Evolutionary conservation across 2,329 filamentous ascomycete species (phyloP).

Genomic region (Sphaceloma murrayae): DNA sequence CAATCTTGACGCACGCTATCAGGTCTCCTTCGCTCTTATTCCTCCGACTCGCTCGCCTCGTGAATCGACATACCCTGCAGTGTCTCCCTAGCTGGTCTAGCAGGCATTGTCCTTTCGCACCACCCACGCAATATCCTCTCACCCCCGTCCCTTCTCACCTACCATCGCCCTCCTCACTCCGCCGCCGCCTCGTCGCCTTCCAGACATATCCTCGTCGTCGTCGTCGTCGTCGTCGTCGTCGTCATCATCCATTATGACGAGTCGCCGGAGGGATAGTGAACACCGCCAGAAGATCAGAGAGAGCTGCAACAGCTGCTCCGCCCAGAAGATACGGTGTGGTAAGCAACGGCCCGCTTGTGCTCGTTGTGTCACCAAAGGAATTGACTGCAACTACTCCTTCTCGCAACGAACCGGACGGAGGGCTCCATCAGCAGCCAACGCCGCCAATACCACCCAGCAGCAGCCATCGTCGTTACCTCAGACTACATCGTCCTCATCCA

Average conservation of each 20-base stretch:
- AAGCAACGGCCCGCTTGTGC: constrained; percentile 22
- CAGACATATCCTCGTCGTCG: no score
- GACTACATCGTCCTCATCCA: constrained; percentile 3
- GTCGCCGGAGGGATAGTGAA: constrained; percentile 15
- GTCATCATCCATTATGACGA: constrained; percentile 10
- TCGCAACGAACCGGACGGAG: constrained; percentile 22
- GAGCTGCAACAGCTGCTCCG: constrained; percentile 15
- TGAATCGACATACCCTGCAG: not conserved
- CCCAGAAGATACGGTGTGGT: constrained; percentile 17
- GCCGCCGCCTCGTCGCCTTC: no score
- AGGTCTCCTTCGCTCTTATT: constrained; percentile 6
- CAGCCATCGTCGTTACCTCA: constrained; percentile 1
- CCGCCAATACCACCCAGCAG: not conserved
- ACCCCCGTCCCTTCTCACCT: no score
- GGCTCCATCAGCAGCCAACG: constrained; percentile 5
- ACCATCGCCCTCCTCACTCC: not conserved
- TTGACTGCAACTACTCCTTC: constrained; percentile 22
- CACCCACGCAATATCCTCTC: no score
- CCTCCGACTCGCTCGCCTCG: constrained; percentile 5
- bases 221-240: no score
- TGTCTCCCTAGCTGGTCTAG: constrained; percentile 12
- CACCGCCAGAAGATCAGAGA: constrained; percentile 17
- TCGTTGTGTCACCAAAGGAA: constrained; percentile 21
- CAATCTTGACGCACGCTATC: constrained; percentile 6
- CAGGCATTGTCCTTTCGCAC: not conserved